Evolutionary conservation across 2,329 filamentous ascomycete species (phyloP).

Genomic region (Xylariaceae sp.): DNA sequence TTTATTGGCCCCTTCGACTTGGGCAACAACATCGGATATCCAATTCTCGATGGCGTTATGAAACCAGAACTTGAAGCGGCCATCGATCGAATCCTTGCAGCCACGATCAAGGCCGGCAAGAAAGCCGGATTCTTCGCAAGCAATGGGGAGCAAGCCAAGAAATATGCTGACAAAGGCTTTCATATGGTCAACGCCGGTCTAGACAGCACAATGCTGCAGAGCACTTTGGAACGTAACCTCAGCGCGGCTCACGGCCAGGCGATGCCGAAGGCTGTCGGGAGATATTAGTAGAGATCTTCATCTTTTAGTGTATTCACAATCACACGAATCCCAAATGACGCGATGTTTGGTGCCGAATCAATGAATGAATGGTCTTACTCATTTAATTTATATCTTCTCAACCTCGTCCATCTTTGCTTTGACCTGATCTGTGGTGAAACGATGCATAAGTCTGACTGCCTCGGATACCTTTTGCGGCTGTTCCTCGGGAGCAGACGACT

Average conservation of each 20-base stretch:
- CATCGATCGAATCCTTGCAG: conserved; percentile 52
- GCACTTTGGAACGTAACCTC: conserved; percentile 42
- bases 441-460: conserved; percentile 71
- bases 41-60: conserved; percentile 57
- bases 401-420: conserved; percentile 62
- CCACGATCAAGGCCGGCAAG: conserved; percentile 57
- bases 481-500: conserved; percentile 45
- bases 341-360: not conserved
- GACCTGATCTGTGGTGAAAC: conserved; percentile 64
- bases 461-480: conserved; percentile 50
- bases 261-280: conserved; percentile 35
- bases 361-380: not conserved
- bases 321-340: not conserved
- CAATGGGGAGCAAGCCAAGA: conserved; percentile 50
- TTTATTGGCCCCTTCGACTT: conserved; percentile 64
- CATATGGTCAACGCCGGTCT: conserved; percentile 57
- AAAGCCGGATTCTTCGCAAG: conserved; percentile 59
- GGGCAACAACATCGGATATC: conserved; percentile 57
- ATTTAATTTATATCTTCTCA: conserved; percentile 23
- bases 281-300: conserved; percentile 34
- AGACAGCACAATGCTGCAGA: conserved; percentile 39
- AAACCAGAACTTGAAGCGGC: conserved; percentile 54
- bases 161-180: conserved; percentile 52
- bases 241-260: conserved; percentile 41
- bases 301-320: not conserved